Evolutionary conservation across 805 yeast species (phyloP).

Genomic region (Zygoascus ofunaensis): DNA sequence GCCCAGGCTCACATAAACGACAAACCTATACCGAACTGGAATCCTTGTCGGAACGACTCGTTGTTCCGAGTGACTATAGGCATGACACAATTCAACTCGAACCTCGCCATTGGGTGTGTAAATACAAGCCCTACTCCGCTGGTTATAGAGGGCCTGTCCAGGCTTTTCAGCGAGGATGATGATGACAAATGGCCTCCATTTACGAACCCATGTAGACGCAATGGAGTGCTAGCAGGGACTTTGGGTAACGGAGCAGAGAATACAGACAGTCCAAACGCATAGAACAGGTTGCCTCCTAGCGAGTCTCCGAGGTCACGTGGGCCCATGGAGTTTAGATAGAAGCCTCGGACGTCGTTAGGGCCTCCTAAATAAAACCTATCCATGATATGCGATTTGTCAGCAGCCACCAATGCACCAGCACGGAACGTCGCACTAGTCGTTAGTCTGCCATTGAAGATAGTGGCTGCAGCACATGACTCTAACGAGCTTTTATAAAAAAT

Average conservation of each 20-base stretch:
- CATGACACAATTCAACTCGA: constrained; percentile 55
- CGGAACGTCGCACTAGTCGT: not conserved
- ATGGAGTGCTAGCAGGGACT: constrained; percentile 36
- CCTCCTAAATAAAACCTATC: constrained; percentile 87
- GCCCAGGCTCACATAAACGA: constrained; percentile 46
- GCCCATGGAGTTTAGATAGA: constrained; percentile 58
- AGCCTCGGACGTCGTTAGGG: constrained; percentile 60
- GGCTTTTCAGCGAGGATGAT: constrained; percentile 22
- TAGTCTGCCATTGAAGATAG: constrained; percentile 2
- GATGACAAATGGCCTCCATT: constrained; percentile 44
- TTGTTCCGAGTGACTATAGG: constrained; percentile 46
- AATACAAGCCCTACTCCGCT: constrained; percentile 54
- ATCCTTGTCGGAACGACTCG: constrained; percentile 51
- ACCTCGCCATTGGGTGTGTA: constrained; percentile 55
- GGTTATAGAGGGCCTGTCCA: constrained; percentile 38
- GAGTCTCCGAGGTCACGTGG: constrained; percentile 46
- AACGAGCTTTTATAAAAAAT: constrained; percentile 7
- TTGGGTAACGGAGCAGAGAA: constrained; percentile 41
- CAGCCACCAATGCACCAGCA: constrained; percentile 7
- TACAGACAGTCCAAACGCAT: constrained; percentile 29
- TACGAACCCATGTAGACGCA: constrained; percentile 54
- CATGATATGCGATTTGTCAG: constrained; percentile 43
- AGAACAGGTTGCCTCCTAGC: constrained; percentile 60
- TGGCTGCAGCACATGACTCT: constrained; percentile 6
- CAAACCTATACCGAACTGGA: constrained; percentile 58